Evolutionary conservation across 2,329 filamentous ascomycete species (phyloP), one percentile per base, ranked within the genome.

Genomic region (Tolypocladium album): DNA sequence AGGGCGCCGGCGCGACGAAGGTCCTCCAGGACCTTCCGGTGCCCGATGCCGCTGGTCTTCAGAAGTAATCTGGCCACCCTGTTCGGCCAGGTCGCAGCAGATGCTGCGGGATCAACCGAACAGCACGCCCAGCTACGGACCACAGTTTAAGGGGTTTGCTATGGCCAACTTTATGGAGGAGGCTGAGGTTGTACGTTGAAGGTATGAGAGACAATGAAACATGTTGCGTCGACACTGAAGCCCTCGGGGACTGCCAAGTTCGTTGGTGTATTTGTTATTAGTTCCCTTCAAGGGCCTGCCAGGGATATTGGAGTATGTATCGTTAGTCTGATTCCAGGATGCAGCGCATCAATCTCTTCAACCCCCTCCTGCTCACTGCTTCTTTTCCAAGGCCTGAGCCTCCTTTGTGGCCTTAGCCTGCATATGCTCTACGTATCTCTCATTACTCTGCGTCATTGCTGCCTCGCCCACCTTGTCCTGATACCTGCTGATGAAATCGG

Each of bases 401-500:
- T 55, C 55, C 55, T 57, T 45, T 45, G 9, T 13, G 2, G 24
- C 38, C 24, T 57, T 45, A 7, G 39, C 9, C 2, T 12, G 31
- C 50, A 15, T 7, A 9, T 55, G 39, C 38, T 66, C 61, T 5
- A 42, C 43, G 56, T 59, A 67, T 1, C 53, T 31, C 8, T 39
- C 58, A 11, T 67, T 27, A 22, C 73, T 70, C 40, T 61, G 65
- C 31, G 60, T 59, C 61, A 72, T 65, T 1, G 76, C 75, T 38
- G 65, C 66, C 3, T 70, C 61, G 4, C 72, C 74, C 11, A 82
- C 72, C 13, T 65, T 64, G 12, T 71, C 61, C 70, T 78, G 76
- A 50, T 76, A 67, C 0, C 65, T 59, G 7, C 58, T 20, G 3
- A 84, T 73, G 62, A 81, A 86, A 0, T 62, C 60, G 6, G 64